phyloP scores from a whole-genome alignment of 2,329 filamentous ascomycete species.

The Arthrobotrys sinensis region DNA sequence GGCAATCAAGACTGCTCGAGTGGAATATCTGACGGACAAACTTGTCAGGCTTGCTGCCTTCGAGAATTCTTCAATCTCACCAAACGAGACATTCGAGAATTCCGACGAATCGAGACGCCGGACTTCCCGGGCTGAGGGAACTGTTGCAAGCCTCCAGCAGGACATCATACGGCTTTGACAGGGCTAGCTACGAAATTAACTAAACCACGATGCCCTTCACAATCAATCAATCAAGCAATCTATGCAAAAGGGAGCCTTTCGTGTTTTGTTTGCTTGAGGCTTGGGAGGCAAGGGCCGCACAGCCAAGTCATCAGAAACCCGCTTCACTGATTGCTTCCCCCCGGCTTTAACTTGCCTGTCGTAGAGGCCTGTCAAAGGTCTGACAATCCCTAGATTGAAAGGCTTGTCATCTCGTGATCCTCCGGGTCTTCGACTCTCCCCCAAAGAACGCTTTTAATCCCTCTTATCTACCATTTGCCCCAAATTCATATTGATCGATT shows the following conservation, averaged over 20 bases:
- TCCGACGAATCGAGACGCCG: conserved; percentile 27
- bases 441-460: conserved; percentile 30
- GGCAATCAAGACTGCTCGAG: conserved; percentile 4
- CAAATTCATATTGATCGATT: conserved; percentile 12
- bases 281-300: conserved; percentile 38
- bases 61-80: conserved; percentile 23
- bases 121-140: conserved; percentile 13
- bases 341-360: conserved; percentile 10
- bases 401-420: conserved; percentile 44
- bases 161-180: conserved; percentile 33
- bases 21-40: conserved; percentile 10
- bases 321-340: conserved; percentile 13
- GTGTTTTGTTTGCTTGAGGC: conserved; percentile 33
- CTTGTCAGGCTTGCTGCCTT: not conserved
- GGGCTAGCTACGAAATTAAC: conserved; percentile 17
- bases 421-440: conserved; percentile 22
- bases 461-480: conserved; percentile 25
- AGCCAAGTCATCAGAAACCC: conserved; percentile 45
- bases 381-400: conserved; percentile 1
- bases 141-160: conserved; percentile 24
- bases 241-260: conserved; percentile 28
- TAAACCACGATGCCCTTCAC: conserved; percentile 11
- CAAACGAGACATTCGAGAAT: conserved; percentile 16
- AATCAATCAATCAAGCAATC: conserved; percentile 6
- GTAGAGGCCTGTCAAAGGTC: conserved; percentile 1